Evolutionary conservation across 805 yeast species (phyloP).

Genomic region (Ogataea dorogensis): DNA sequence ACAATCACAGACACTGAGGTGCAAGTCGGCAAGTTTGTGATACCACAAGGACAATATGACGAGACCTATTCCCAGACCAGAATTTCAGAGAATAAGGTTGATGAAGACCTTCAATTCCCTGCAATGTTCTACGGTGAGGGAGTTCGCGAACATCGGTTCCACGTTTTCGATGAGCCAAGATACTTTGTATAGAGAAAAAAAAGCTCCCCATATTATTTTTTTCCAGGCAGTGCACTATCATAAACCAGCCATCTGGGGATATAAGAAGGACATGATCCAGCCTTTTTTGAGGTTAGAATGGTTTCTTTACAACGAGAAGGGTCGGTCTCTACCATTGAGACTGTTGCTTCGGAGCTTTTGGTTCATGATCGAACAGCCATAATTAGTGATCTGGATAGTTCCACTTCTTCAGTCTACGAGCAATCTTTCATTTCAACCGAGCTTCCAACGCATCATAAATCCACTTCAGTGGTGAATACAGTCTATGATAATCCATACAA

Average conservation of each 20-base stretch:
- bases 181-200: conserved; percentile 46
- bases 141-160: conserved; percentile 88
- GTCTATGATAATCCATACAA: conserved; percentile 6
- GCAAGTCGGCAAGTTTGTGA: conserved; percentile 88
- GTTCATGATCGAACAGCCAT: conserved; percentile 6
- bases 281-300: not conserved
- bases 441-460: conserved; percentile 1
- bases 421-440: conserved; percentile 1
- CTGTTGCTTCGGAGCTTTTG: conserved; percentile 7
- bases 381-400: conserved; percentile 4
- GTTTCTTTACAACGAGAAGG: not conserved
- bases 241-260: conserved; percentile 11
- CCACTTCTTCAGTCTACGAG: conserved; percentile 8
- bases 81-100: conserved; percentile 55
- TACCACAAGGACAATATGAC: conserved; percentile 36
- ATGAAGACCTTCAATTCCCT: conserved; percentile 72
- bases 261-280: conserved; percentile 1
- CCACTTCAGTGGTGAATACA: not conserved
- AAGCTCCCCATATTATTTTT: not conserved
- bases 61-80: conserved; percentile 38
- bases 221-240: conserved; percentile 3
- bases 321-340: conserved; percentile 9
- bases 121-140: conserved; percentile 81
- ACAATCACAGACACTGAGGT: conserved; percentile 96
- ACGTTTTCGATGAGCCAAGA: conserved; percentile 92